A percentile compares a stretch with the other conserved stretches of the same genome.
phyloP scores from a whole-genome alignment of 2,329 filamentous ascomycete genomes.

The Claviceps arundinis region DNA sequence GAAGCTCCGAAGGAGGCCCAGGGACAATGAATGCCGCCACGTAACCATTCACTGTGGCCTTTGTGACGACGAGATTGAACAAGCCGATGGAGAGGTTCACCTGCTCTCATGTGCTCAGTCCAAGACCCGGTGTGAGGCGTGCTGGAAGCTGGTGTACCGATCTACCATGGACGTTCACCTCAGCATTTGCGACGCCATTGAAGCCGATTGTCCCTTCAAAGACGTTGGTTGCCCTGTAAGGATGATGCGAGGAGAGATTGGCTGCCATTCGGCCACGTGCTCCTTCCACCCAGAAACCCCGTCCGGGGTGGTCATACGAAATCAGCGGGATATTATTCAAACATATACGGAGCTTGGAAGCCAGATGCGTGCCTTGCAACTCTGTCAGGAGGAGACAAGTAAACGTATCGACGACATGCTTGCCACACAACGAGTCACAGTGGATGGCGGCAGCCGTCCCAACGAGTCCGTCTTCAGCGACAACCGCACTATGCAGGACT shows the following conservation, averaged over 20 bases:
- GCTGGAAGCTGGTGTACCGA: conserved; percentile 29
- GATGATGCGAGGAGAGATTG: conserved; percentile 23
- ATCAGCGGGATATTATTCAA: conserved; percentile 34
- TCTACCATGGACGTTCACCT: conserved; percentile 33
- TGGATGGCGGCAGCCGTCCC: conserved; percentile 1
- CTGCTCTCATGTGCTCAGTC: conserved; percentile 30
- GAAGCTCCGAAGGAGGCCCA: conserved; percentile 36
- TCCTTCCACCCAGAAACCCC: conserved; percentile 36
- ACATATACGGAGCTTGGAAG: conserved; percentile 22
- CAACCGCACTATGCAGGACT: conserved; percentile 28
- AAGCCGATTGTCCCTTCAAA: conserved; percentile 34
- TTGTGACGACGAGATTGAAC: conserved; percentile 36
- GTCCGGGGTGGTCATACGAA: conserved; percentile 36
- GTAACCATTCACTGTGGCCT: conserved; percentile 36
- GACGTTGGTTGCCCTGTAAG: conserved; percentile 24
- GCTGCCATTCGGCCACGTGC: conserved; percentile 34
- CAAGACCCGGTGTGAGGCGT: conserved; percentile 35
- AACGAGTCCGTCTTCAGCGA: conserved; percentile 35
- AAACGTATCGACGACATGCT: conserved; percentile 22
- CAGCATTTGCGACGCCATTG: conserved; percentile 36
- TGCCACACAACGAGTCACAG: conserved; percentile 20
- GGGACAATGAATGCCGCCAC: conserved; percentile 42
- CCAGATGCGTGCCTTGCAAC: conserved; percentile 22
- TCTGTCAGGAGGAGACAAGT: conserved; percentile 20
- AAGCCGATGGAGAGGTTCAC: conserved; percentile 25